phyloP scores from a whole-genome alignment of 1,284 basidiomycete species.

The Naganishia cerealis region DNA sequence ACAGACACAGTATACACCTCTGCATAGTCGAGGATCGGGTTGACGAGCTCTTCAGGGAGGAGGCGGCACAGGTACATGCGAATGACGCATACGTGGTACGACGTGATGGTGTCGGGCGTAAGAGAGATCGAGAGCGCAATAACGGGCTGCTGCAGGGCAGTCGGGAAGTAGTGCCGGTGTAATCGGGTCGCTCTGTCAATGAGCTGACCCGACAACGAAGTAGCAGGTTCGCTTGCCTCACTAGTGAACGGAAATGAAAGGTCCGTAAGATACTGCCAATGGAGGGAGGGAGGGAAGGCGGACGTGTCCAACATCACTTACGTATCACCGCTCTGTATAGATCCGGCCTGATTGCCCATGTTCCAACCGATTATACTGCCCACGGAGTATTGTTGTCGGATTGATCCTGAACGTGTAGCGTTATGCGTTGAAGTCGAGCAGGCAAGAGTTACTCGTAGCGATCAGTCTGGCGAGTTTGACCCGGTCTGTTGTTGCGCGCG shows the following conservation, averaged over 20 bases:
- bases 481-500: neutral
- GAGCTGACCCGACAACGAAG: neutral
- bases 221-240: neutral
- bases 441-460: neutral
- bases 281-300: neutral
- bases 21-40: slow-evolving; percentile 29
- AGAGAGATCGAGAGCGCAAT: neutral
- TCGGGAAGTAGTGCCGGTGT: slow-evolving; percentile 17
- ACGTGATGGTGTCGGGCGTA: slow-evolving; percentile 12
- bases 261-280: neutral
- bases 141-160: neutral
- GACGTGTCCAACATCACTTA: neutral
- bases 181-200: slow-evolving; percentile 8
- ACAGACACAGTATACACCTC: neutral
- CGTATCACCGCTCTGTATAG: neutral
- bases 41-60: slow-evolving; percentile 26
- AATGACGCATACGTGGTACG: slow-evolving; percentile 24
- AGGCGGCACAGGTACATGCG: slow-evolving; percentile 16
- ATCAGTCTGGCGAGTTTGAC: neutral
- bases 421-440: neutral
- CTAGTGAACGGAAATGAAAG: neutral
- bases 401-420: neutral
- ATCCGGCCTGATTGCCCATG: slow-evolving; percentile 6
- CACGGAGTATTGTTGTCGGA: neutral
- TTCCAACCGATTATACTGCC: neutral